Evolutionary conservation across 2,329 filamentous ascomycete species (phyloP).

Genomic region (Ceratocystis diversiconidia): DNA sequence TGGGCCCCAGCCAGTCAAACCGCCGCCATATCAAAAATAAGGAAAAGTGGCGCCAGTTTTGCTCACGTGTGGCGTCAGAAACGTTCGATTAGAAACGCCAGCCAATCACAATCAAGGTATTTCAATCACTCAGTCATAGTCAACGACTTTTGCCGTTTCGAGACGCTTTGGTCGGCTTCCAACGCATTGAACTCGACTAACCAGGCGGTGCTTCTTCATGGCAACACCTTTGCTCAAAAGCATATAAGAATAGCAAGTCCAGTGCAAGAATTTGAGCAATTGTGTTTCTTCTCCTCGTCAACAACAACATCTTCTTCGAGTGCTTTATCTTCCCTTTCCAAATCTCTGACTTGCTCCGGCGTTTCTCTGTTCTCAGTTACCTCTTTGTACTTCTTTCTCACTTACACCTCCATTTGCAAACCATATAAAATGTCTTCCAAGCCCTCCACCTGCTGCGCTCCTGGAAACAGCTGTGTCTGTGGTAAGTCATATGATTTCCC

Average conservation of each 20-base stretch:
- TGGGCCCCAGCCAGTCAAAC: neutral
- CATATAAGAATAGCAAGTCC: slow-evolving; percentile 15
- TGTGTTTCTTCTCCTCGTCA: slow-evolving; percentile 3
- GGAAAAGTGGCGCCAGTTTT: slow-evolving; percentile 8
- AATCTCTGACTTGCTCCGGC: too few relatives aligned
- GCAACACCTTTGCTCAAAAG: slow-evolving; percentile 1
- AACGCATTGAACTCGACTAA: slow-evolving; percentile 6
- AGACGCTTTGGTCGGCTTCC: slow-evolving; percentile 8
- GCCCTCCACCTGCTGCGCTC: slow-evolving; percentile 41
- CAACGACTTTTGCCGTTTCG: slow-evolving; percentile 12
- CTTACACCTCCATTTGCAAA: neutral
- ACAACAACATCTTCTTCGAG: neutral
- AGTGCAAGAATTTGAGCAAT: neutral
- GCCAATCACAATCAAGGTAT: slow-evolving; percentile 18
- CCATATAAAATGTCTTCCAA: slow-evolving; percentile 15
- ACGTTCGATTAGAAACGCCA: slow-evolving; percentile 7
- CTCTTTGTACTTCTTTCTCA: neutral
- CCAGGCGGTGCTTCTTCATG: slow-evolving; percentile 1
- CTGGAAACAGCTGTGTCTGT: slow-evolving; percentile 40
- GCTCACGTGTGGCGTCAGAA: neutral
- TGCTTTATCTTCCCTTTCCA: neutral
- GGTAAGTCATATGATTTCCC: slow-evolving; percentile 31
- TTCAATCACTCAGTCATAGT: slow-evolving; percentile 16
- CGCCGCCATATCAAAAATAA: neutral
- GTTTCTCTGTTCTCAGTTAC: neutral